Evolutionary conservation across 371 early-diverging fungal genomes (phyloP).

Genomic region (Mucor saturninus): DNA sequence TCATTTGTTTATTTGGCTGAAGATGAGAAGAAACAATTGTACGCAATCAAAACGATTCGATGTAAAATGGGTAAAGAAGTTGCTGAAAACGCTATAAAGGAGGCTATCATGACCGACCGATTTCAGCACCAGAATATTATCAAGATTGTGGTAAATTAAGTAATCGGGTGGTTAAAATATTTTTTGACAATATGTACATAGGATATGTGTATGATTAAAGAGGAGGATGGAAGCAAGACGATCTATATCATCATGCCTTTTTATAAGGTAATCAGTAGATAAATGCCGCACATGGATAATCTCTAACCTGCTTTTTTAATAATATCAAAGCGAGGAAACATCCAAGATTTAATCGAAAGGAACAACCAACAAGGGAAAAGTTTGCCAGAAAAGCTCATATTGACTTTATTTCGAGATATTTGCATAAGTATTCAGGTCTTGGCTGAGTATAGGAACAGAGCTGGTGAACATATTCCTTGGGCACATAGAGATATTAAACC

Average conservation of each 20-base stretch:
- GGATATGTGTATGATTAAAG: slow-evolving; percentile 68
- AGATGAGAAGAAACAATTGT: slow-evolving; percentile 58
- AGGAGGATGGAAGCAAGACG: slow-evolving; percentile 64
- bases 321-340: slow-evolving; percentile 55
- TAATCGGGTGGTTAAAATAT: neutral
- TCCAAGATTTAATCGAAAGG: slow-evolving; percentile 62
- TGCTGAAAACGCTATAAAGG: slow-evolving; percentile 65
- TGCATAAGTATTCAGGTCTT: slow-evolving; percentile 67
- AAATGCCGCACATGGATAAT: no score
- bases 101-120: slow-evolving; percentile 66
- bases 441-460: slow-evolving; percentile 59
- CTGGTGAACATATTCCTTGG: slow-evolving; percentile 56
- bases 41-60: slow-evolving; percentile 73
- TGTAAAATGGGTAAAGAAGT: slow-evolving; percentile 67
- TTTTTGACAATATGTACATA: slow-evolving; percentile 21
- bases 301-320: neutral
- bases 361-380: slow-evolving; percentile 47
- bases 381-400: slow-evolving; percentile 63
- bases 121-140: slow-evolving; percentile 76
- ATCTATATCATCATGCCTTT: slow-evolving; percentile 72
- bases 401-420: slow-evolving; percentile 62
- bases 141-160: slow-evolving; percentile 59
- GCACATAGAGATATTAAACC: slow-evolving; percentile 86
- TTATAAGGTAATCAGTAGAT: slow-evolving; percentile 48
- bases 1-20: slow-evolving; percentile 76